Evolutionary conservation across 116 monocot species (phyloP).

Genomic region (Thalassia testudinum): DNA sequence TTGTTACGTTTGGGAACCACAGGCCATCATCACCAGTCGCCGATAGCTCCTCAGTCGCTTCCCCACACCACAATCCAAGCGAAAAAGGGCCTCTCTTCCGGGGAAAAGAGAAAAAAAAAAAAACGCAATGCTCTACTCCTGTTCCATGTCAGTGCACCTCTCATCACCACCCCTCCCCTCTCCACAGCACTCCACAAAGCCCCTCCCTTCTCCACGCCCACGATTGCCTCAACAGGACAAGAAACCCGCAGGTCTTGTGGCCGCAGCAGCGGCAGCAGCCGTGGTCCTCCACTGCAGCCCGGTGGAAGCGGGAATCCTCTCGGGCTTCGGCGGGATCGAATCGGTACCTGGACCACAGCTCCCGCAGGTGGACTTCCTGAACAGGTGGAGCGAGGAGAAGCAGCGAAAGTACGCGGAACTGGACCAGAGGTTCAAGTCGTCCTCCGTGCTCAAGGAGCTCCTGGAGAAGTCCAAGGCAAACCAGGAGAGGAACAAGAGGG

Average conservation of each 20-base stretch:
- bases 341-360: constrained; percentile 76
- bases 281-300: constrained; percentile 49
- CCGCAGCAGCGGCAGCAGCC: constrained; percentile 29
- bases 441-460: constrained; percentile 67
- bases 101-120: too few species aligned
- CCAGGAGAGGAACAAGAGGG: constrained; percentile 63
- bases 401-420: constrained; percentile 82
- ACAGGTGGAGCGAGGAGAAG: constrained; percentile 68
- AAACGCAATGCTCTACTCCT: too few species aligned
- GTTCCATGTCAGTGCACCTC: too few species aligned
- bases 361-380: constrained; percentile 75
- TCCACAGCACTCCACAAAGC: too few species aligned
- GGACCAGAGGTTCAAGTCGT: constrained; percentile 72
- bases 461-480: constrained; percentile 81
- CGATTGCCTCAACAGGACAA: background rate
- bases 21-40: too few species aligned
- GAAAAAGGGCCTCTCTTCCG: too few species aligned
- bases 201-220: too few species aligned
- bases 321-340: constrained; percentile 77
- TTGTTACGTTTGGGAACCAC: too few species aligned
- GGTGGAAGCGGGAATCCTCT: constrained; percentile 76
- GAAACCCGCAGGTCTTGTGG: background rate
- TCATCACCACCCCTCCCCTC: too few species aligned
- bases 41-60: too few species aligned
- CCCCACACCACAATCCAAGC: too few species aligned